Conservation (phyloP, 2,329 filamentous ascomycete genomes). For the Xylariaceae sp. region DNA sequence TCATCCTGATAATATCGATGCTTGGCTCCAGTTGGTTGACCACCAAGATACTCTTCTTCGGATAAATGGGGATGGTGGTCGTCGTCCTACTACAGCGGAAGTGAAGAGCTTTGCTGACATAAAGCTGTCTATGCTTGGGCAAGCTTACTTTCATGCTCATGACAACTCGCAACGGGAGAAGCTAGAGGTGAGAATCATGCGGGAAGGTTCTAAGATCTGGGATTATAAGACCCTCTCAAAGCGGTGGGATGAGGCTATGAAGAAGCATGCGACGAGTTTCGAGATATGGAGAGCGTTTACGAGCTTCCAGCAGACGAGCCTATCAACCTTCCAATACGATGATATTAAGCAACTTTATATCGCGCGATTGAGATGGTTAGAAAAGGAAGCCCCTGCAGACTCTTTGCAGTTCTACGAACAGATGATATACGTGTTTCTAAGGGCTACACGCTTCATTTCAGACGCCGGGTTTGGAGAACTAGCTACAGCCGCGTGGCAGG, state of each 20-base stretch:
- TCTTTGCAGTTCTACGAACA: conserved; percentile 39
- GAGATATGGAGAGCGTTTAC: conserved; percentile 74
- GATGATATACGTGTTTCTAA: conserved; percentile 72
- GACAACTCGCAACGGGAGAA: conserved; percentile 54
- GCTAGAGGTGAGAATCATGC: conserved; percentile 70
- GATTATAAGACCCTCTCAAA: conserved; percentile 60
- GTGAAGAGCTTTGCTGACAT: conserved; percentile 73
- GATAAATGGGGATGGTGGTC: conserved; percentile 49
- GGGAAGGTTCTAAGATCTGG: conserved; percentile 77
- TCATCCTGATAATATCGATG: conserved; percentile 65
- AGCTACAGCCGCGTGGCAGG: conserved; percentile 82
- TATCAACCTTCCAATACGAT: conserved; percentile 69
- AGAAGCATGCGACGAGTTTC: conserved; percentile 59
- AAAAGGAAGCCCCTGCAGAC: conserved; percentile 23
- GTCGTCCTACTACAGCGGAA: conserved; percentile 60
- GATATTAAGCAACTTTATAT: conserved; percentile 62
- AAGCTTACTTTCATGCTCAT: conserved; percentile 65
- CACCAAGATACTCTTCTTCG: conserved; percentile 73
- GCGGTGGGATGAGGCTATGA: conserved; percentile 67
- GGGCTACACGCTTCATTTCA: conserved; percentile 72
- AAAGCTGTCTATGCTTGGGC: conserved; percentile 77
- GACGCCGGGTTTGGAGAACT: conserved; percentile 80
- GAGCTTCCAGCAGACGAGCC: conserved; percentile 71
- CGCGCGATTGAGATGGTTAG: conserved; percentile 53
- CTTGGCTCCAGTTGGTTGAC: conserved; percentile 78